These are phyloP conservation scores for Phlyctochytrium arcticum DNA, from an alignment of 192 early-diverging fungal species.

Conservation along the genomic window DNA sequence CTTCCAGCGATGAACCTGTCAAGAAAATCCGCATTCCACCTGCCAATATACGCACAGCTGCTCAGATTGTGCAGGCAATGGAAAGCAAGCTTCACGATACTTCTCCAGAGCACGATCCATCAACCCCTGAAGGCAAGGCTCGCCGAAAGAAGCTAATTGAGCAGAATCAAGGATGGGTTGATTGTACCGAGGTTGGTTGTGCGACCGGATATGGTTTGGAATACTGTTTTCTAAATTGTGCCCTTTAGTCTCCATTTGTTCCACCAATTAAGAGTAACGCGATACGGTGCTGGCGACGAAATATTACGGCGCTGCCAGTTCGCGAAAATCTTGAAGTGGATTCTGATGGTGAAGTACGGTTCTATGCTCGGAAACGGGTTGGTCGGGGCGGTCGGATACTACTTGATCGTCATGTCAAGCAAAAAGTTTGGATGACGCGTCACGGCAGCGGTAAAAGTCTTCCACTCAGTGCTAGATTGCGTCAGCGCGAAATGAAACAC, in stretches of 20 bases:
- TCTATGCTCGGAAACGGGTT: constrained; percentile 53
- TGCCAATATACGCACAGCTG: constrained; percentile 36
- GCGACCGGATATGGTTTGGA: not conserved
- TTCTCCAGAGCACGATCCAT: constrained; percentile 38
- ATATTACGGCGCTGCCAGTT: not conserved
- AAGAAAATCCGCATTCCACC: constrained; percentile 62
- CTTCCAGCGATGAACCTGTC: constrained; percentile 8
- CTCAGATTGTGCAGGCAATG: constrained; percentile 41
- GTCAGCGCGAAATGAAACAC: not conserved
- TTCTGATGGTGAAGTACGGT: constrained; percentile 13
- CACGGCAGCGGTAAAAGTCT: not conserved
- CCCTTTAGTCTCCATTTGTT: constrained; percentile 45
- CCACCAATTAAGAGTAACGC: constrained; percentile 32
- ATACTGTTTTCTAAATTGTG: not conserved
- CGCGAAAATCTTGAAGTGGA: constrained; percentile 2
- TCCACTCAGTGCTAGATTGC: not conserved
- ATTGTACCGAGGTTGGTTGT: constrained; percentile 62
- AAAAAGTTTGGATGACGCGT: constrained; percentile 1
- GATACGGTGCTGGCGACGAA: constrained; percentile 22
- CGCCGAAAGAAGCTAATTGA: constrained; percentile 54
- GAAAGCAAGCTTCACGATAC: constrained; percentile 41
- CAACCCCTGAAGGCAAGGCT: constrained; percentile 52
- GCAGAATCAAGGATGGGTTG: constrained; percentile 54
- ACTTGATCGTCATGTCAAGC: constrained; percentile 59
- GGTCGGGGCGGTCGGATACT: constrained; percentile 76